Conservation (phyloP, 345 rosid genomes). For the Linum lewisii region DNA sequence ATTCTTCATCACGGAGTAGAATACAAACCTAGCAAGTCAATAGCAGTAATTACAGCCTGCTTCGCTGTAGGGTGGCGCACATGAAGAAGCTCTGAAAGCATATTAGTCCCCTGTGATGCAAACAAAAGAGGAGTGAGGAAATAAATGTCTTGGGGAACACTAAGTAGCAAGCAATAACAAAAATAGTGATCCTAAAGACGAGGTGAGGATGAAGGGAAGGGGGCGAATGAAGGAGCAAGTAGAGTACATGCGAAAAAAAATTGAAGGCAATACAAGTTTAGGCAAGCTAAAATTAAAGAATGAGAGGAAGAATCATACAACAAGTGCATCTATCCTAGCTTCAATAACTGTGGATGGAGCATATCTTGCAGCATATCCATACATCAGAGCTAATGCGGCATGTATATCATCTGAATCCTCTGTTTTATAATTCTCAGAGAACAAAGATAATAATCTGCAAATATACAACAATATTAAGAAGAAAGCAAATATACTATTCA, state of each 20-base stretch:
- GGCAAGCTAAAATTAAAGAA: constrained; percentile 1
- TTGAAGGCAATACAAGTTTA: background rate
- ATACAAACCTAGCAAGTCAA: constrained; percentile 77
- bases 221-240: background rate
- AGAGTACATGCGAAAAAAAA: background rate
- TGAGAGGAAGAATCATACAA: constrained; percentile 43
- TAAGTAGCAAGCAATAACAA: too few relatives aligned
- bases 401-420: constrained; percentile 96
- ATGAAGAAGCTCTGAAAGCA: constrained; percentile 97
- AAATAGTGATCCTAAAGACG: too few relatives aligned
- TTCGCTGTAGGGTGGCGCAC: constrained; percentile 86
- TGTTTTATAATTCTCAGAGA: constrained; percentile 59
- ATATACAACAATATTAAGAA: background rate
- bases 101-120: constrained; percentile 75
- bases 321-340: constrained; percentile 95
- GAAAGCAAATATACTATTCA: background rate
- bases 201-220: too few relatives aligned
- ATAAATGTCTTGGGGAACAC: background rate
- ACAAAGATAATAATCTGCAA: constrained; percentile 73
- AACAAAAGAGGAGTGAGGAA: background rate
- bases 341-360: constrained; percentile 94
- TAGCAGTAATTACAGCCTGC: constrained; percentile 96
- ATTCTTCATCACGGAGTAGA: background rate
- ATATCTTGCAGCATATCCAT: constrained; percentile 98
- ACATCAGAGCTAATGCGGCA: constrained; percentile 98